These are phyloP conservation scores for Ramalina intermedia DNA, from an alignment of 495 filamentous ascomycete species.

Conservation along the genomic window DNA sequence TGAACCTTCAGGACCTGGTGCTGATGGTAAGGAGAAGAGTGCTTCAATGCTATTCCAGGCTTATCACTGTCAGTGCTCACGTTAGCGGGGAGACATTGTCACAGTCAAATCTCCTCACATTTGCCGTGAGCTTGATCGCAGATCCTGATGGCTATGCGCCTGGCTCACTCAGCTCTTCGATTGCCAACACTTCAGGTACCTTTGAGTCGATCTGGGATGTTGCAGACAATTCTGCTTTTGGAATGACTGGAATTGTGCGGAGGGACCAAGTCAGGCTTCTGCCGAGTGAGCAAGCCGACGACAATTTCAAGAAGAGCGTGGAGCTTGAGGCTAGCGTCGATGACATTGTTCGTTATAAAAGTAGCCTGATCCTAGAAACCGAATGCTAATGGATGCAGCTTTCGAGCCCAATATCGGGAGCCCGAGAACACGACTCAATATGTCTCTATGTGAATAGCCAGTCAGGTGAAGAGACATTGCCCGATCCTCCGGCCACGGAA, in stretches of 20 bases:
- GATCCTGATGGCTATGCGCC: conserved; percentile 80
- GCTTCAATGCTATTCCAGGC: conserved; percentile 82
- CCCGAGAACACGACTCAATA: conserved; percentile 81
- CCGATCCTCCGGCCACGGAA: conserved; percentile 80
- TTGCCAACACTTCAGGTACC: conserved; percentile 75
- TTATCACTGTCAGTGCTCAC: conserved; percentile 71
- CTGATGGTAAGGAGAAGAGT: conserved; percentile 89
- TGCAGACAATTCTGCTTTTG: conserved; percentile 87
- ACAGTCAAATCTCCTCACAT: conserved; percentile 85
- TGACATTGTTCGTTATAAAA: neutral
- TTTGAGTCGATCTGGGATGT: conserved; percentile 94
- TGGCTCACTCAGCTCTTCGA: conserved; percentile 76
- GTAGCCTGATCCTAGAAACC: neutral
- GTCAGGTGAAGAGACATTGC: conserved; percentile 33
- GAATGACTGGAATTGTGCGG: conserved; percentile 69
- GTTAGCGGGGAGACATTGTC: conserved; percentile 71
- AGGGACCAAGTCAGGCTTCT: conserved; percentile 60
- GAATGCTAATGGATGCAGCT: conserved; percentile 21
- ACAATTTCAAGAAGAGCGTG: conserved; percentile 12
- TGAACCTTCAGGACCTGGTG: conserved; percentile 83
- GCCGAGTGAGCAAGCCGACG: conserved; percentile 51
- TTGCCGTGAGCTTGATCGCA: conserved; percentile 82
- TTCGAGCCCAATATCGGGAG: conserved; percentile 63
- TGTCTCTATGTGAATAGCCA: conserved; percentile 49
- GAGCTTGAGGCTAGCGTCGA: neutral